Base-by-base conservation (phyloP, 768 basidiomycete species). In the Termitomyces sp. region DNA sequence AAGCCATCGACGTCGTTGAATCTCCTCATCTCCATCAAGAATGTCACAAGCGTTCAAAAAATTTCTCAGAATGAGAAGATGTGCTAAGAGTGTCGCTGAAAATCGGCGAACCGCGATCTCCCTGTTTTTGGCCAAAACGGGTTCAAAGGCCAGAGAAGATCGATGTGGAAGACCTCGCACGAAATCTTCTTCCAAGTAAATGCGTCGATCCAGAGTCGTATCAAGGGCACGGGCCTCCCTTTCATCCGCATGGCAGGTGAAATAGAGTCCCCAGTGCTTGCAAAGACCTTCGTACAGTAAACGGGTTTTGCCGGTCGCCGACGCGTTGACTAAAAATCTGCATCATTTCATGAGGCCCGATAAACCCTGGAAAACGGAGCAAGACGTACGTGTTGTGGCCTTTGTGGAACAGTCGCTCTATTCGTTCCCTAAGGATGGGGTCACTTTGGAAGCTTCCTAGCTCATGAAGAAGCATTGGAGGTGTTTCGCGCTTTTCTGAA, bases 321-420 rank as follows among this genome's bases (percentile, higher is more conserved):
- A 58, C 2, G 57, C 50, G 24, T 58, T 58, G 28, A 58, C 57
- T 7, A 53, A 32, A 5, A 58, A 58, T 18, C 57, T 58, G 26
- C 26, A 24, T 18, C 2, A 20, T 2, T 16, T 20, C 12, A 16
- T 46, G 14, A 42, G 18, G 0, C 14, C 24, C 20, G 9, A 3
- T 9, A 46, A 7, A 13, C 3, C 13, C 4, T 30, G 13, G 7
- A 18, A 7, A 14, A 1, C 5, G n/a, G 1, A 16, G 28, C 10
- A 3, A n/a, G n/a, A 56, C 47, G 4, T 18, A 56, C 55, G 46
- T 56, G n/a, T 56, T 43, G 4, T 42, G 46, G 0, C n/a, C 47
- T 20, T 14, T 48, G 7, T 13, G 12, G 14, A 56, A 56, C 7
- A 56, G 38, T 12, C 20, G 6, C 18, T 38, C 14, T 9, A 56